Percentiles rank a stretch among this genome's conserved stretches.
Conservation (phyloP, 2,329 filamentous ascomycete species). For the Pseudogymnoascus sp. region DNA sequence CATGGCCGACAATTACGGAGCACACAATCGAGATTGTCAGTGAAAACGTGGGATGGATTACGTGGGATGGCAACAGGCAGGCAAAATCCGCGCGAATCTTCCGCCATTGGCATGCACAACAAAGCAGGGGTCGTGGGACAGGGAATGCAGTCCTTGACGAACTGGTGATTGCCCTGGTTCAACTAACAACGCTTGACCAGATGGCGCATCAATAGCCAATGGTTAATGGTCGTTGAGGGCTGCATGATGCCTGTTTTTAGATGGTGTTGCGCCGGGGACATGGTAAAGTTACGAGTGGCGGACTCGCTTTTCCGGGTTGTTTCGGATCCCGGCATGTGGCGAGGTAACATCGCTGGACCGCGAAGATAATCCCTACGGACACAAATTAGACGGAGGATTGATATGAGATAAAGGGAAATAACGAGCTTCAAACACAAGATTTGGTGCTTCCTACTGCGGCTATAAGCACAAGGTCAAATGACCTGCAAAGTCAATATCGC, state of each 20-base stretch:
- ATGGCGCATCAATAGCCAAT: conserved; percentile 2
- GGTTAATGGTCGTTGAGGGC: background rate
- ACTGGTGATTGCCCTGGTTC: conserved; percentile 1
- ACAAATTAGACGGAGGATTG: background rate
- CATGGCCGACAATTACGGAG: conserved; percentile 1
- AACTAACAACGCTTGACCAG: background rate
- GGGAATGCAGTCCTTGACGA: background rate
- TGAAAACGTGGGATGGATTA: conserved; percentile 8
- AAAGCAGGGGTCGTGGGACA: background rate
- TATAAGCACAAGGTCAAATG: background rate
- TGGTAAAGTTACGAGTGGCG: conserved; percentile 5
- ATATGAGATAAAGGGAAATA: background rate
- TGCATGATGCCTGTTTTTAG: conserved; percentile 5
- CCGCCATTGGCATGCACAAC: background rate
- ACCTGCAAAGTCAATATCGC: background rate
- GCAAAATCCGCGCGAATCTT: conserved; percentile 4
- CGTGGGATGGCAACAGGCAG: conserved; percentile 1
- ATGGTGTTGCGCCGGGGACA: background rate
- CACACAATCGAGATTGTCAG: background rate
- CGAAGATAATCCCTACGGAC: background rate
- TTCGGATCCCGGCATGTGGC: conserved; percentile 10
- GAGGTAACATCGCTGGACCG: background rate
- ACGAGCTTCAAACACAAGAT: background rate
- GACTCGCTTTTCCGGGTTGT: background rate
- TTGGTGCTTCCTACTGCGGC: background rate